Base-by-base conservation (phyloP, 1,284 basidiomycete genomes). In the Leccinum pallidistipes region DNA sequence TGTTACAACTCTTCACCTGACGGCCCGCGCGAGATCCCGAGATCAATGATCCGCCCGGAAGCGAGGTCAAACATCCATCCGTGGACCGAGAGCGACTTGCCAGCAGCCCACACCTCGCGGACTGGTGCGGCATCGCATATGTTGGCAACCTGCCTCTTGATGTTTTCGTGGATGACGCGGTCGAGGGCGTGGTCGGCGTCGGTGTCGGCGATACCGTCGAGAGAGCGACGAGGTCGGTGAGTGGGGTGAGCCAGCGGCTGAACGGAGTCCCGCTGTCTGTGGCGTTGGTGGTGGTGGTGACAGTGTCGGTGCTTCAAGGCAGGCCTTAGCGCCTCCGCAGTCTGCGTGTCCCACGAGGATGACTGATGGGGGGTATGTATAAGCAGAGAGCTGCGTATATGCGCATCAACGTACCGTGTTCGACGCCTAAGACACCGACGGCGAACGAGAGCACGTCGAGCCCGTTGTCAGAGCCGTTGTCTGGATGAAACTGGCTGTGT, bases 381-480 rank as follows among this genome's bases (percentile, higher is more conserved):
- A 14, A 7, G 34, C 12, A 11, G 5, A 16, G 11, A 21, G 31
- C 11, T 10, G 9, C 34, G n/a, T 55, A 3, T 29, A 43, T n/a
- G 34, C 12, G 54, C 51, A 4, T 36, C 2, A 18, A 27, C 82
- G 71, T 71, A 94, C 92, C 85, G 78, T 98, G 91, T 75, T 92
- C 83, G 49, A 96, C 90, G 60, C 91, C 89, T 61, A 97, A 80
- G 66, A 84, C 79, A 65, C 85, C 83, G 45, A 98, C 81, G 1
- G 94, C 85, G 55, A 87, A 80, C 1, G 87, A n/a, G n/a, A n/a
- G n/a, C n/a, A n/a, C n/a, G n/a, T n/a, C n/a, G n/a, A n/a, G n/a
- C n/a, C n/a, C 87, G 66, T 86, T 94, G 69, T 87, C n/a, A n/a
- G n/a, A n/a, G n/a, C n/a, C 85, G 75, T 98, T 96, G 63, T 89